Base-by-base conservation (phyloP, 768 basidiomycete genomes). In the Infundibulicybe gibba region DNA sequence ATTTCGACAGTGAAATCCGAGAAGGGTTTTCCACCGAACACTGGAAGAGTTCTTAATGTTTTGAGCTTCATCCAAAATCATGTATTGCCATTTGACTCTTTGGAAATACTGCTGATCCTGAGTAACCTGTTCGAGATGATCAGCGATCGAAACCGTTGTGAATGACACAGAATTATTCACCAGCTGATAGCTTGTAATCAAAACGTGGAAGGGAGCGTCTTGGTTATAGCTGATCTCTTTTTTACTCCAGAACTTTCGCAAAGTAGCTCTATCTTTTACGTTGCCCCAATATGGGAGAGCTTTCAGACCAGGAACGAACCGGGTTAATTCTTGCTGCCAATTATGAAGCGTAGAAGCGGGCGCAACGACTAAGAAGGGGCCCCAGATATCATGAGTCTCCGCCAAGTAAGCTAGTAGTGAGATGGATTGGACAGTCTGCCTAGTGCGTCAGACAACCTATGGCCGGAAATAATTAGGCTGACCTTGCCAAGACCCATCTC, bases 51-150 rank as follows among this genome's bases (percentile, higher is more conserved):
- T 95, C 75, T 99, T 99, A 76, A 99, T 98, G 47, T 97, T 97
- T 66, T 99, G 97, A 2, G 97, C 97, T 66, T 99, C 97, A 58
- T 99, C 97, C n/a, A 99, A 76, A 49, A 99, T 82, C 95, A 98
- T 98, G 62, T 98, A 99, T 67, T 99, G 97, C 97, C 97, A 99
- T 60, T 93, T 95, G 52, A 97, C 87, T 33, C 90, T 81, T 60
- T 97, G 91, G 69, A 99, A 95, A 68, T 99, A 97, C 56, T 97
- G 91, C 60, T 97, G 94, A 61, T 98, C 97, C 72, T 91, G 89
- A 2, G 92, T 94, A 41, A 95, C 84, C 90, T 93, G 57, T 0
- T 40, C 32, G 30, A 17, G 20, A 48, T 41, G 44, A 12, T 14
- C 6, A 30, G 45, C 41, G 38, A 15, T n/a, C 15, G 12, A 11